Conservation (phyloP, 805 yeast genomes). For the Yamadazyma akitaensis region DNA sequence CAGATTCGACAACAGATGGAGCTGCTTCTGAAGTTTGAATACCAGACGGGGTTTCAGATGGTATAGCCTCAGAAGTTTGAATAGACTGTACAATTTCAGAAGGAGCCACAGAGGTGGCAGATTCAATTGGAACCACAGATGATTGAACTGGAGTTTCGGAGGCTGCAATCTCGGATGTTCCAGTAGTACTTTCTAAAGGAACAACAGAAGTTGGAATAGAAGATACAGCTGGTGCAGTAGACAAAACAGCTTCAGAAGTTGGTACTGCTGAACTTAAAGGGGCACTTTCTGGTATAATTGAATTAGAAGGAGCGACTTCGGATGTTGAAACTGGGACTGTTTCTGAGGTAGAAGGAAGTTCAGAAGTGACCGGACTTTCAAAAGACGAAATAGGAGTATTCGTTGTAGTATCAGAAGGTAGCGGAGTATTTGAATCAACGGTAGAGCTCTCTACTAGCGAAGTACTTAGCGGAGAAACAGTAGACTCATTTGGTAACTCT, state of each 20-base stretch:
- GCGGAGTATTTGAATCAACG: background rate
- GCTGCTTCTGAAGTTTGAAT: constrained; percentile 1
- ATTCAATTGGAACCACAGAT: background rate
- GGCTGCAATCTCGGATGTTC: background rate
- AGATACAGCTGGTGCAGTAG: background rate
- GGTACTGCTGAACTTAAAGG: constrained; percentile 2
- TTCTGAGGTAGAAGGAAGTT: constrained; percentile 1
- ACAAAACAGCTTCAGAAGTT: constrained; percentile 2
- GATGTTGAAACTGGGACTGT: background rate
- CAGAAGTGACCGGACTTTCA: background rate
- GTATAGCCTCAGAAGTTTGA: constrained; percentile 2
- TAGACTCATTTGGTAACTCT: constrained; percentile 4
- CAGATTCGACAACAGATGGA: constrained; percentile 5
- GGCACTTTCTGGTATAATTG: background rate
- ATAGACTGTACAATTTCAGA: background rate
- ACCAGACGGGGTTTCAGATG: constrained; percentile 1
- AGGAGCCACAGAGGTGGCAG: background rate
- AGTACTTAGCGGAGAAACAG: constrained; percentile 1
- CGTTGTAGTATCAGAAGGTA: background rate
- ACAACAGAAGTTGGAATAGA: background rate
- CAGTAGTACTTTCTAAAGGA: background rate
- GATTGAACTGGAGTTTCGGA: background rate
- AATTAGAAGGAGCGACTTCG: background rate
- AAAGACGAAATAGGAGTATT: background rate
- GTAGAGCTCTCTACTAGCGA: background rate